Evolutionary conservation across 805 yeast genomes (phyloP), one percentile per base, ranked within the genome.

Genomic region (Lachancea waltii): DNA sequence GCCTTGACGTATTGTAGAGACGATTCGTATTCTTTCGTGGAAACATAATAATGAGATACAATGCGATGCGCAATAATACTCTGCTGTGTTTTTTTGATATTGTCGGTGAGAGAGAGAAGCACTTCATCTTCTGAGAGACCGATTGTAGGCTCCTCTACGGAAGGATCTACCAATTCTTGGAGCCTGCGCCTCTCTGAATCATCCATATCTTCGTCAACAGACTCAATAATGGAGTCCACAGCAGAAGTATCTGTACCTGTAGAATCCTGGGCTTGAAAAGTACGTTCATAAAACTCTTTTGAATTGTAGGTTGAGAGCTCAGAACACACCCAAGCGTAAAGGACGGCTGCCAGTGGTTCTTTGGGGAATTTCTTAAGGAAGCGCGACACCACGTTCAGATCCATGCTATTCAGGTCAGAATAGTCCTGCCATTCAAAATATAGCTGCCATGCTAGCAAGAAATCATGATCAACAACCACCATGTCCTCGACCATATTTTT

Each of bases 341-440:
- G 58, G 1, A 79, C 68, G 42, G 68, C 69, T 0, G 85, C 79
- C 27, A 85, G 56, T 0, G 86, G 86, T 33, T 73, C 77, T 16
- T 56, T 60, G 4, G 75, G 77, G 59, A 83, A 86, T 28, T 64
- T 56, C 29, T 63, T 62, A 30, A 84, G 63, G 51, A 75, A 85
- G 24, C 62, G 68, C n/a, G 68, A 48, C 2, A 85, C 46, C 4
- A 68, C 54, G 7, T 58, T 59, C 13, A 65, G 51, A 35, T 79
- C 79, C 33, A 82, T 54, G 2, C 70, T 69, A 7, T 64, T 59
- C 4, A 86, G 55, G 3, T 67, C 60, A 5, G 54, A 54, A 6
- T 69, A 70, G 56, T 87, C 95, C 18, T 64, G 48, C 81, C 90
- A 82, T 46, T 87, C 92, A 41, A 86, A 73, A 50, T 75, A 76